Evolutionary conservation across 257 asterid genomes (phyloP).

Genomic region (Penstemon davidsonii): DNA sequence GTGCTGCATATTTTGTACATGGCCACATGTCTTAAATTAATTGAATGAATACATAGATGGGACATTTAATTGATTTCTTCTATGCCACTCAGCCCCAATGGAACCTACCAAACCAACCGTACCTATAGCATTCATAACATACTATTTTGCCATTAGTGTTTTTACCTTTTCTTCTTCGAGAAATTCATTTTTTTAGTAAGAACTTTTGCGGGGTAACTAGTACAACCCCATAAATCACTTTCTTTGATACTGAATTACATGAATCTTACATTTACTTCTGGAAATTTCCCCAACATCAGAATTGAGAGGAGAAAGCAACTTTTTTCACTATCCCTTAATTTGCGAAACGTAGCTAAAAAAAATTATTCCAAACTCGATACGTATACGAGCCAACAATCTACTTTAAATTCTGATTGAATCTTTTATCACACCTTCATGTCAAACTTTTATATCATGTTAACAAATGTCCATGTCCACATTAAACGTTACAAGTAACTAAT

Average conservation of each 20-base stretch:
- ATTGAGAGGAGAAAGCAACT: neutral
- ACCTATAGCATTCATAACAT: neutral
- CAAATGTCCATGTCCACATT: neutral
- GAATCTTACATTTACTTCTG: neutral
- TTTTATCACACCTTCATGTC: no score
- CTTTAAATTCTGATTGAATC: no score
- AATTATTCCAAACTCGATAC: no score
- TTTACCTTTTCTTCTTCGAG: neutral
- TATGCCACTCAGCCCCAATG: neutral
- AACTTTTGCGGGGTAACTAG: no score
- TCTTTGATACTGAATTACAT: no score
- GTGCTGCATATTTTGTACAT: neutral
- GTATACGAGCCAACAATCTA: no score
- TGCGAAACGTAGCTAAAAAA: no score
- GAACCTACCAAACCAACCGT: neutral
- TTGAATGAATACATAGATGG: neutral
- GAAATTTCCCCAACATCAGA: neutral
- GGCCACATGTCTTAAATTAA: constrained; percentile 18
- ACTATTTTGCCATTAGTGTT: neutral
- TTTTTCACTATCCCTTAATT: neutral
- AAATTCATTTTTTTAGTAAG: neutral
- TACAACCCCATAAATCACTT: no score
- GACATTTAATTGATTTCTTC: neutral
- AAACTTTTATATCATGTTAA: neutral
- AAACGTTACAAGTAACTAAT: no score